A percentile compares a stretch with the other conserved stretches of the same genome.
Conservation (phyloP, 805 yeast species). For the Priceomyces fermenticarens region DNA sequence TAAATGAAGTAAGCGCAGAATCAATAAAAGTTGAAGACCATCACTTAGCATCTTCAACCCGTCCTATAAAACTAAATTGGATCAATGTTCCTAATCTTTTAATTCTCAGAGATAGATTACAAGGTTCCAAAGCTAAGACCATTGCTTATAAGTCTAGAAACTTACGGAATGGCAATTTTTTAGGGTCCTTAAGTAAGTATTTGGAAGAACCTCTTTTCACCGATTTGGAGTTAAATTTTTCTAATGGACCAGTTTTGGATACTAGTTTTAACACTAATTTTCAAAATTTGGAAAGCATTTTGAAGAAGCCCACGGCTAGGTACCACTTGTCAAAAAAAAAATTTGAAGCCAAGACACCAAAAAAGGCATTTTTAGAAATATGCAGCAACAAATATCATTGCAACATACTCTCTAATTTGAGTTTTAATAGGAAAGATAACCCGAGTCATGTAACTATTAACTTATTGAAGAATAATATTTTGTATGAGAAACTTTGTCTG, state of each 20-base stretch:
- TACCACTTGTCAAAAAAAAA: conserved; percentile 37
- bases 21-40: background rate
- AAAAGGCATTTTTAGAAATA: conserved; percentile 46
- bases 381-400: conserved; percentile 45
- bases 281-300: conserved; percentile 13
- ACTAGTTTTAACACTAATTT: conserved; percentile 4
- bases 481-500: conserved; percentile 13
- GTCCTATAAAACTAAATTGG: conserved; percentile 7
- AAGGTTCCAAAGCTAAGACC: conserved; percentile 4
- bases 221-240: conserved; percentile 2
- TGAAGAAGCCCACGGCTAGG: conserved; percentile 39
- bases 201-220: conserved; percentile 11
- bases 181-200: conserved; percentile 3
- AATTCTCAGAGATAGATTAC: conserved; percentile 11
- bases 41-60: background rate
- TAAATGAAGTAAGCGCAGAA: conserved; percentile 16
- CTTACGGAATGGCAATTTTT: background rate
- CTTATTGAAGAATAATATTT: conserved; percentile 2
- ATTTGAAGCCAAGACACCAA: conserved; percentile 33
- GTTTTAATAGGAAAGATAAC: conserved; percentile 19
- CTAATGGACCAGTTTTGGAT: conserved; percentile 5
- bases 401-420: conserved; percentile 18
- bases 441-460: conserved; percentile 2
- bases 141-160: background rate
- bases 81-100: conserved; percentile 13